Evolutionary conservation across 139 green algal genomes (phyloP), one percentile per base, ranked within the genome.

Genomic region (Coccomyxa sp.): DNA sequence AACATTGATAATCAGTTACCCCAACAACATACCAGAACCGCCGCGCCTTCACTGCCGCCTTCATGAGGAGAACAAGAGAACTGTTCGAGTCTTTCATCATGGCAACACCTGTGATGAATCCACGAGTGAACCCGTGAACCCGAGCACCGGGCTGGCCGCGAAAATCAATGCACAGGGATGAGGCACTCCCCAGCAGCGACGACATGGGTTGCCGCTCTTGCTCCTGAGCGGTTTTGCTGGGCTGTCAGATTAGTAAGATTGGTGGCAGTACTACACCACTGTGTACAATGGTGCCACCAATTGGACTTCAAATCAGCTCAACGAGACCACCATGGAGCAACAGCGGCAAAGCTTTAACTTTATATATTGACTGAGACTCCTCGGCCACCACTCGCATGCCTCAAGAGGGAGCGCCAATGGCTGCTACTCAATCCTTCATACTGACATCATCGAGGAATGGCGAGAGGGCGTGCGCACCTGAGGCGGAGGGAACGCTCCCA

Each of bases 401-500:
- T 74, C 23, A 30, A 14, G 4, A 27, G 66, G 21, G 21, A 27
- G 10, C 21, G 3, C 66, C 21, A 27, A 27, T 74, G 66, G 0
- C 11, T n/a, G 27, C 16, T 74, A 17, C 25, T 25, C 23, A 13
- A 58, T 13, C 13, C 58, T 30, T 0, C 63, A 10, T 21, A n/a
- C 30, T 63, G 16, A 60, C 28, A 60, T 78, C 4, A 30, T 30
- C 31, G 0, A 17, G 21, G 31, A 17, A 17, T 0, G 31, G 28
- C 13, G 17, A 45, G n/a, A 30, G 31, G 17, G 13, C 76, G 32
- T 27, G 16, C 74, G 30, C 67, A 88, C 85, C 85, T 83, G 59
- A 96, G 88, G 13, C 89, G 83, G 75, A 96, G 78, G 10, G 90
- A 90, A 28, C 93, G 90, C 88, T 97, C 94, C 94, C 94, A 97